A percentile compares a stretch with the other conserved stretches of the same genome.
These are phyloP conservation scores for Circinella minor DNA, from an alignment of 371 early-diverging fungal genomes.

Conservation along the genomic window DNA sequence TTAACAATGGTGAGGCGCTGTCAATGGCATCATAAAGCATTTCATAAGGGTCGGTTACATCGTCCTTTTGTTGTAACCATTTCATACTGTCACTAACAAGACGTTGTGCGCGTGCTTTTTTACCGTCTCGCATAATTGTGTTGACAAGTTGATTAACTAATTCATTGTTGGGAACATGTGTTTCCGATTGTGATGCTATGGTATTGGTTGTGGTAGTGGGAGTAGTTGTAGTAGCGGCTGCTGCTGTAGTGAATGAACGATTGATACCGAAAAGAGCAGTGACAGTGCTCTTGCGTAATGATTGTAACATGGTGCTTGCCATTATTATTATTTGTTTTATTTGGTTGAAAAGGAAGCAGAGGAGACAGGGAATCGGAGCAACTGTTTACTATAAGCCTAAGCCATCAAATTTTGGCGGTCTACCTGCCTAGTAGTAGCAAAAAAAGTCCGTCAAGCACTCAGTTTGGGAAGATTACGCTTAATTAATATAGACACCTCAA, in stretches of 20 bases:
- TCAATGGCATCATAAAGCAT: constrained; percentile 79
- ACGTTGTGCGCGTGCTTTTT: constrained; percentile 78
- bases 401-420: neutral
- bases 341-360: neutral
- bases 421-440: too few species aligned
- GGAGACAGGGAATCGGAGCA: neutral
- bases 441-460: too few species aligned
- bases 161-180: constrained; percentile 60
- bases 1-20: constrained; percentile 78
- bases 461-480: too few species aligned
- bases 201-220: neutral
- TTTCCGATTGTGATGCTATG: neutral
- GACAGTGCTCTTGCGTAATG: neutral
- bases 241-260: neutral
- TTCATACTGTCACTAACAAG: constrained; percentile 72
- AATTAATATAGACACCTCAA: too few species aligned
- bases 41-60: constrained; percentile 62
- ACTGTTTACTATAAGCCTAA: neutral
- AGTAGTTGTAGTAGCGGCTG: neutral
- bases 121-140: constrained; percentile 87
- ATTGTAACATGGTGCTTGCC: constrained; percentile 9
- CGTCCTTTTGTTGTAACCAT: constrained; percentile 68
- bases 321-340: constrained; percentile 6
- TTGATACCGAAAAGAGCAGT: neutral
- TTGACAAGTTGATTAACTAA: constrained; percentile 81